phyloP scores from a whole-genome alignment of 2,329 filamentous ascomycete genomes.

The Claviceps humidiphila region DNA sequence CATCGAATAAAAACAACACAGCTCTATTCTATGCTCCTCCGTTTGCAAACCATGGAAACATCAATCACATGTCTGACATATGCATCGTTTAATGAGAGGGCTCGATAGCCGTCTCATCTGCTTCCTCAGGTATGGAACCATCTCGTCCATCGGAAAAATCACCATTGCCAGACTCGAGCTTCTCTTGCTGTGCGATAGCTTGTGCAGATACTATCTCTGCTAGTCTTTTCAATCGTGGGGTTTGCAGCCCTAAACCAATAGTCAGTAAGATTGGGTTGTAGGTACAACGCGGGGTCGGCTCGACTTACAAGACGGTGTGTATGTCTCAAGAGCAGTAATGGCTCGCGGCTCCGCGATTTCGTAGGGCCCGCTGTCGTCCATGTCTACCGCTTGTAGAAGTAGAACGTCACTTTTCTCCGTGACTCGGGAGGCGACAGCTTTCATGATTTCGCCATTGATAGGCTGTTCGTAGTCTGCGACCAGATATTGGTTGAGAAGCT shows the following conservation, averaged over 20 bases:
- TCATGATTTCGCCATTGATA: slow-evolving; percentile 99
- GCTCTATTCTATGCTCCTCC: slow-evolving; percentile 3
- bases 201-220: slow-evolving; percentile 98
- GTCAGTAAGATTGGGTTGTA: slow-evolving; percentile 14
- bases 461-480: slow-evolving; percentile 98
- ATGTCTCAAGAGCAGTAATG: slow-evolving; percentile 93
- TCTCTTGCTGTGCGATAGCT: slow-evolving; percentile 90
- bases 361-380: slow-evolving; percentile 97
- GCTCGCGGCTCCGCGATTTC: slow-evolving; percentile 94
- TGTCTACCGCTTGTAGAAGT: slow-evolving; percentile 85
- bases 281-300: not conserved
- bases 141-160: slow-evolving; percentile 36
- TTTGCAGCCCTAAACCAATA: slow-evolving; percentile 68
- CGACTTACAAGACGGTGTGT: slow-evolving; percentile 83
- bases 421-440: slow-evolving; percentile 89
- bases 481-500: slow-evolving; percentile 94
- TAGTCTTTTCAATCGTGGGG: slow-evolving; percentile 81
- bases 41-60: slow-evolving; percentile 2
- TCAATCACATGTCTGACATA: slow-evolving; percentile 1
- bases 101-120: slow-evolving; percentile 30
- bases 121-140: slow-evolving; percentile 34
- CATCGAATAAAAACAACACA: slow-evolving; percentile 1
- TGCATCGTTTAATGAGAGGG: slow-evolving; percentile 2
- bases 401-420: slow-evolving; percentile 98
- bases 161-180: slow-evolving; percentile 45